Conservation (phyloP, 176 grass and related monocot species). For the Juncus inflexus region DNA sequence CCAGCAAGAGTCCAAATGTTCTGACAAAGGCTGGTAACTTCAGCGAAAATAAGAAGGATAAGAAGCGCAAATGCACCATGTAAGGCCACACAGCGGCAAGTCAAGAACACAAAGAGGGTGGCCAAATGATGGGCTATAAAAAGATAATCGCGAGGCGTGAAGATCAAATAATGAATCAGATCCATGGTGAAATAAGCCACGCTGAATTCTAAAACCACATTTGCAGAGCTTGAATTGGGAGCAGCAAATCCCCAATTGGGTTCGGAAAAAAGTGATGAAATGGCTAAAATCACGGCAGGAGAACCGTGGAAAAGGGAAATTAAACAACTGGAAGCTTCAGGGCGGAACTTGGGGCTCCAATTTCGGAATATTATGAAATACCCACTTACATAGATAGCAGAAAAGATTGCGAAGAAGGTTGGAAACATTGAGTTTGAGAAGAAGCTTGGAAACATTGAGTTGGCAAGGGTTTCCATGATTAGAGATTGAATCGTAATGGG, state of each 20-base stretch:
- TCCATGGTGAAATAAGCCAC: slow-evolving; percentile 90
- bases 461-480: slow-evolving; percentile 27
- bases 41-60: slow-evolving; percentile 70
- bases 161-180: slow-evolving; percentile 84
- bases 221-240: slow-evolving; percentile 54
- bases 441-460: slow-evolving; percentile 45
- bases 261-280: slow-evolving; percentile 35
- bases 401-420: slow-evolving; percentile 53
- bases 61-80: slow-evolving; percentile 82
- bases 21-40: slow-evolving; percentile 80
- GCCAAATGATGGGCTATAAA: slow-evolving; percentile 96
- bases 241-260: slow-evolving; percentile 52
- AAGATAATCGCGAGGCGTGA: slow-evolving; percentile 68
- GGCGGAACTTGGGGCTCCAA: slow-evolving; percentile 46
- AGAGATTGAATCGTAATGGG: neutral
- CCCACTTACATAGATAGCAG: slow-evolving; percentile 46
- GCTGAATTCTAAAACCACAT: slow-evolving; percentile 79
- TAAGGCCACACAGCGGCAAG: slow-evolving; percentile 68
- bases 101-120: slow-evolving; percentile 88
- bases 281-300: slow-evolving; percentile 47
- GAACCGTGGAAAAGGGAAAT: slow-evolving; percentile 83
- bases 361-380: slow-evolving; percentile 52
- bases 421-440: slow-evolving; percentile 46
- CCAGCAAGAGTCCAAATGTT: slow-evolving; percentile 84
- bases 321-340: slow-evolving; percentile 83